These are phyloP conservation scores for Coemansia pectinata DNA, from an alignment of 192 early-diverging fungal genomes.

Conservation along the genomic window DNA sequence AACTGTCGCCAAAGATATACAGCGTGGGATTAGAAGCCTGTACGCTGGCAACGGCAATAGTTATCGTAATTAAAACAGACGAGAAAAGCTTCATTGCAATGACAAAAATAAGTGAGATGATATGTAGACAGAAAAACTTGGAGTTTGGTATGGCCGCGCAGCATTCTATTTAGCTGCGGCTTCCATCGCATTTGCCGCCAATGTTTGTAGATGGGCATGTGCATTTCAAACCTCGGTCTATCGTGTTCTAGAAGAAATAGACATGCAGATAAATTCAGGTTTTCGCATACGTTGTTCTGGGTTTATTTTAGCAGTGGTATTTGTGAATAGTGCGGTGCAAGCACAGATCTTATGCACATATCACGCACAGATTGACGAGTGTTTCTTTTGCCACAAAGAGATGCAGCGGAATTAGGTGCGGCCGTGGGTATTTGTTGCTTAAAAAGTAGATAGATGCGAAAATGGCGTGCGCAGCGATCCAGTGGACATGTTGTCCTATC, in stretches of 20 bases:
- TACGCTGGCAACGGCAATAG: background rate
- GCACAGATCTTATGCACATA: constrained; percentile 2
- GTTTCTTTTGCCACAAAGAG: background rate
- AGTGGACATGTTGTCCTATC: background rate
- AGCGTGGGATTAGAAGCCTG: constrained; percentile 25
- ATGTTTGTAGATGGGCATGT: background rate
- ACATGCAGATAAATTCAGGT: background rate
- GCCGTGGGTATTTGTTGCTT: background rate
- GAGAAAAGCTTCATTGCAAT: background rate
- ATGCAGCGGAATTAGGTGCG: background rate
- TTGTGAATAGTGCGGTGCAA: background rate
- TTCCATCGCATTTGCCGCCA: background rate
- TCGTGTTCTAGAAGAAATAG: background rate
- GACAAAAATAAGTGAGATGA: background rate
- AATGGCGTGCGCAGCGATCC: background rate
- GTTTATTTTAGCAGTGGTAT: background rate
- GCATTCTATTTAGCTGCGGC: constrained; percentile 5
- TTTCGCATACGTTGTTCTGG: background rate
- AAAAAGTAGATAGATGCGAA: background rate
- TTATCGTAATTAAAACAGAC: background rate
- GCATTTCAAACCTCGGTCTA: background rate
- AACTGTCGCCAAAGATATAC: constrained; percentile 35
- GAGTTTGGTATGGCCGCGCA: background rate
- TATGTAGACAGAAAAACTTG: background rate
- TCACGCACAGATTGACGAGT: background rate